phyloP scores from a whole-genome alignment of 2,329 filamentous ascomycete species.

The Geoglossum cookeanum region DNA sequence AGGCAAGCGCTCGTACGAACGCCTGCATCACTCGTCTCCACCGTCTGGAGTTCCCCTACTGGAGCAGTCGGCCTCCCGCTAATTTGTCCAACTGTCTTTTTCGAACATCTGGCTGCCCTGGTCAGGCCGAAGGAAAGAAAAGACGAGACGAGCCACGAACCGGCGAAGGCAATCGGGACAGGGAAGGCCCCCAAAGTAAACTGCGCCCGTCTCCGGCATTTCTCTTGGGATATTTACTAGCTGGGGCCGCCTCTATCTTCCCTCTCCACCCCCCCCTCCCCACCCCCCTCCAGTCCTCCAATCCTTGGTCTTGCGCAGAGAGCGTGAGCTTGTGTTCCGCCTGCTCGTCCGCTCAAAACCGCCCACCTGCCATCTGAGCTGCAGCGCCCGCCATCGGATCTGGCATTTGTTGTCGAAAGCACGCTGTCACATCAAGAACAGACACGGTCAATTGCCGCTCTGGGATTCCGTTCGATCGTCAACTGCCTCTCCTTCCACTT shows the following conservation, averaged over 20 bases:
- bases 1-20: not conserved
- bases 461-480: not conserved
- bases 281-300: constrained; percentile 7
- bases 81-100: constrained; percentile 10
- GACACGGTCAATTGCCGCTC: constrained; percentile 1
- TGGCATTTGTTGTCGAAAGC: not conserved
- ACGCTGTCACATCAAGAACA: not conserved
- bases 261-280: constrained; percentile 3
- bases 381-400: not conserved
- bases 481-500: not conserved
- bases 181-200: not conserved
- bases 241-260: constrained; percentile 1
- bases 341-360: constrained; percentile 2
- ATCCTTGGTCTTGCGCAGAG: constrained; percentile 4
- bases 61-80: constrained; percentile 4
- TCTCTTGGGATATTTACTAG: not conserved
- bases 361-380: not conserved
- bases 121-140: not conserved
- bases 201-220: constrained; percentile 2
- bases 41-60: not conserved
- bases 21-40: not conserved
- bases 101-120: constrained; percentile 6
- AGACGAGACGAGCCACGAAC: constrained; percentile 1
- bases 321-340: constrained; percentile 6
- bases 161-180: not conserved